These are phyloP conservation scores for Diplotaxis tenuifolia DNA, from an alignment of 345 rosid genomes.

Conservation along the genomic window DNA sequence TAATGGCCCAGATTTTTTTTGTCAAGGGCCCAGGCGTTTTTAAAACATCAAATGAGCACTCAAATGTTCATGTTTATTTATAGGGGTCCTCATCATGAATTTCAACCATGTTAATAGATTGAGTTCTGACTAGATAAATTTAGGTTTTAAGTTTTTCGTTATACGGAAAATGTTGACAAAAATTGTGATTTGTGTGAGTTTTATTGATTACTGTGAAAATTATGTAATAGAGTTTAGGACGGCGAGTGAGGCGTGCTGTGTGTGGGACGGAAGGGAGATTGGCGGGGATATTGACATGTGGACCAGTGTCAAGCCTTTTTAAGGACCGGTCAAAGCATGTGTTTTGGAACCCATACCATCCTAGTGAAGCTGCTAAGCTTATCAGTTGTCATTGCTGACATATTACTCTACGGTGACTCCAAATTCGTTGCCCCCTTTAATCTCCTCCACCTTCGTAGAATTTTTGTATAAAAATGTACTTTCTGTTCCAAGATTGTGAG, in stretches of 20 bases:
- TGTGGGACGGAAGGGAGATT: slow-evolving; percentile 78
- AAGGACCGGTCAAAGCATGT: slow-evolving; percentile 64
- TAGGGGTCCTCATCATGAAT: neutral
- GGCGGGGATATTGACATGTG: slow-evolving; percentile 89
- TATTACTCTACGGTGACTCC: slow-evolving; percentile 54
- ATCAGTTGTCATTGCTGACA: slow-evolving; percentile 51
- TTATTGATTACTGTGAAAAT: neutral
- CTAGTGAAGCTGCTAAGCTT: slow-evolving; percentile 77
- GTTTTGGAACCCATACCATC: slow-evolving; percentile 92
- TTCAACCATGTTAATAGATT: neutral
- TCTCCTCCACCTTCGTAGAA: slow-evolving; percentile 59
- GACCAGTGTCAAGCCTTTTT: slow-evolving; percentile 71
- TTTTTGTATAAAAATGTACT: neutral
- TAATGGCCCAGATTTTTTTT: too few relatives aligned
- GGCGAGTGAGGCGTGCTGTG: slow-evolving; percentile 73
- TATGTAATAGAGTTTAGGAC: slow-evolving; percentile 61
- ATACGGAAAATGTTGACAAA: neutral
- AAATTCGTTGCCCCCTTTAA: slow-evolving; percentile 58
- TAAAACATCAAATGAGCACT: neutral
- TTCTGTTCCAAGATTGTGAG: neutral
- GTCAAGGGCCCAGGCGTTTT: slow-evolving; percentile 17
- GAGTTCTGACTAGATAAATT: neutral
- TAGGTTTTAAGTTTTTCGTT: neutral
- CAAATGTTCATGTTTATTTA: neutral
- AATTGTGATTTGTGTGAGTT: neutral